These are phyloP conservation scores for Bipolaris victoriae DNA, from an alignment of 2,329 filamentous ascomycete species.

Conservation along the genomic window DNA sequence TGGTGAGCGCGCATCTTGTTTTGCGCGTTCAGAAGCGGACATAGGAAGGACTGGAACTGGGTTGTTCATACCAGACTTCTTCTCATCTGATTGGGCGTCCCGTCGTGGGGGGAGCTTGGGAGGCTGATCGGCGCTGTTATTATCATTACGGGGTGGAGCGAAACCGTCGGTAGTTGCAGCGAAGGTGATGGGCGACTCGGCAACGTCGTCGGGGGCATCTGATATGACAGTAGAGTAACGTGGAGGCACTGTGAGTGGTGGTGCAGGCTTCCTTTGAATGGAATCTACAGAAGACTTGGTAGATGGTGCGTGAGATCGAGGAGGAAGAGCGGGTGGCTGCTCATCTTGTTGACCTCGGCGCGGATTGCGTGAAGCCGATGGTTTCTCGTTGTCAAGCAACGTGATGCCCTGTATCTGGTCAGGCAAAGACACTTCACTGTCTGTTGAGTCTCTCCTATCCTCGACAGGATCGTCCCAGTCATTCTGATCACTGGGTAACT, in stretches of 20 bases:
- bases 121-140: slow-evolving; percentile 14
- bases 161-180: slow-evolving; percentile 51
- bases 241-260: slow-evolving; percentile 50
- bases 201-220: slow-evolving; percentile 43
- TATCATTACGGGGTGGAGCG: slow-evolving; percentile 33
- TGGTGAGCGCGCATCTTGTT: slow-evolving; percentile 15
- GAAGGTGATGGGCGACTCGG: slow-evolving; percentile 50
- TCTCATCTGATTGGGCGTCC: slow-evolving; percentile 37
- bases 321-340: slow-evolving; percentile 48
- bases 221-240: slow-evolving; percentile 54
- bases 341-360: slow-evolving; percentile 19
- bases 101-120: slow-evolving; percentile 25
- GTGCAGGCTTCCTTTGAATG: slow-evolving; percentile 52
- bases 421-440: slow-evolving; percentile 35
- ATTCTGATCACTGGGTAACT: slow-evolving; percentile 47
- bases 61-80: slow-evolving; percentile 48
- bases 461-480: slow-evolving; percentile 59
- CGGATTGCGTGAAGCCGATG: slow-evolving; percentile 20
- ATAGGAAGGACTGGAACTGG: slow-evolving; percentile 27
- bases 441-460: slow-evolving; percentile 28
- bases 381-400: slow-evolving; percentile 51
- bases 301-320: slow-evolving; percentile 39
- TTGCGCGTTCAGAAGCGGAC: slow-evolving; percentile 22
- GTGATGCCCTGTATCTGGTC: slow-evolving; percentile 53
- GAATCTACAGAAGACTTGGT: slow-evolving; percentile 38